Conservation (phyloP, 2,329 filamentous ascomycete genomes). For the Sporothrix humicola region DNA sequence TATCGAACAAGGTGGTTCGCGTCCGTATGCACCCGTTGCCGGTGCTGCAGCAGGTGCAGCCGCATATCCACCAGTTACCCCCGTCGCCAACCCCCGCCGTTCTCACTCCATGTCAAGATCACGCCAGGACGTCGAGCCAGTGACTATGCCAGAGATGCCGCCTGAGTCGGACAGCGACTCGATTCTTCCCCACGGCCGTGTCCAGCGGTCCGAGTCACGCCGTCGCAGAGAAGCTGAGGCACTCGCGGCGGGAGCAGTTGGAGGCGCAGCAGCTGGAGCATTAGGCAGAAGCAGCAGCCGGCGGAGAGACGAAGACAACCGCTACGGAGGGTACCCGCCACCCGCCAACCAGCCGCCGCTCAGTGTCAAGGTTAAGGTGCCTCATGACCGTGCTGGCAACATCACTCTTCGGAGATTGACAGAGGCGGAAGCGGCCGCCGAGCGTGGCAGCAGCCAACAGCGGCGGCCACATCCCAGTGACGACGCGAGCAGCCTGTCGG, state of each 20-base stretch:
- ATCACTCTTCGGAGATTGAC: constrained; percentile 67
- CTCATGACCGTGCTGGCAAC: constrained; percentile 65
- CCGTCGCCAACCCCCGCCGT: constrained; percentile 26
- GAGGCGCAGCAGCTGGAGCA: constrained; percentile 39
- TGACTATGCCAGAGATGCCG: constrained; percentile 62
- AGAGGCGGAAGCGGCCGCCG: constrained; percentile 59
- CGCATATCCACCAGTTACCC: constrained; percentile 12
- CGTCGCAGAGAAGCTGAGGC: constrained; percentile 54
- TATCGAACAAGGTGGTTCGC: constrained; percentile 46
- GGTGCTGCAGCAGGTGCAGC: constrained; percentile 22
- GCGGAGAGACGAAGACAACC: constrained; percentile 27
- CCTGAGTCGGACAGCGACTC: constrained; percentile 56
- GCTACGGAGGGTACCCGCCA: constrained; percentile 19
- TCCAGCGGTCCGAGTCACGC: constrained; percentile 51
- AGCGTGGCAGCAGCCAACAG: constrained; percentile 49
- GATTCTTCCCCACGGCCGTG: constrained; percentile 50
- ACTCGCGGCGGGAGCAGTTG: constrained; percentile 54
- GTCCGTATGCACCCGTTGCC: constrained; percentile 34
- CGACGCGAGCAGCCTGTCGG: constrained; percentile 62
- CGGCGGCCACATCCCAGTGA: constrained; percentile 36
- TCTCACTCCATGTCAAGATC: constrained; percentile 49
- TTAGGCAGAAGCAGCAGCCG: constrained; percentile 29
- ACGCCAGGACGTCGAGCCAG: constrained; percentile 47
- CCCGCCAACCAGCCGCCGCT: constrained; percentile 56
- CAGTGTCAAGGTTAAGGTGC: constrained; percentile 62